A percentile compares a stretch with the other conserved stretches of the same genome.
Evolutionary conservation across 2,329 filamentous ascomycete genomes (phyloP).

Genomic region (Calonectria fujianensis): DNA sequence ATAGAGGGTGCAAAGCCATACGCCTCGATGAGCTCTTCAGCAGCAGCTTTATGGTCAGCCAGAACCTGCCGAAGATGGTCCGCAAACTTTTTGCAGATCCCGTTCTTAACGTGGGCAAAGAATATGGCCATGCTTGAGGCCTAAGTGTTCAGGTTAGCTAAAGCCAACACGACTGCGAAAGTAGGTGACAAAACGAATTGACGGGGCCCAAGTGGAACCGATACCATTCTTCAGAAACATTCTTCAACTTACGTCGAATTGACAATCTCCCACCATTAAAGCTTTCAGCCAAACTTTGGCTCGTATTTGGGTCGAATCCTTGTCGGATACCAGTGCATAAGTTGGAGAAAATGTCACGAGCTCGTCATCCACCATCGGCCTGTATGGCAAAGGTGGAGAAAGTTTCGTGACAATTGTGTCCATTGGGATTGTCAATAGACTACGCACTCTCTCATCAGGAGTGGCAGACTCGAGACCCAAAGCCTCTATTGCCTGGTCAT

Average conservation of each 20-base stretch:
- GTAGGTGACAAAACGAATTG: too few species aligned
- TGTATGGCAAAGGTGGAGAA: neutral
- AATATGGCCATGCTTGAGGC: constrained; percentile 8
- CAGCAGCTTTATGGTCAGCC: too few species aligned
- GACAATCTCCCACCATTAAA: constrained; percentile 9
- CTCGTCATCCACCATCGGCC: neutral
- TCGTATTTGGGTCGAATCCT: neutral
- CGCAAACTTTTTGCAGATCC: neutral
- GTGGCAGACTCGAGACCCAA: neutral
- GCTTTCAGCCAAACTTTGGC: neutral
- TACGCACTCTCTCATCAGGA: neutral
- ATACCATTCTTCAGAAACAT: too few species aligned
- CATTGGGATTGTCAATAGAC: neutral
- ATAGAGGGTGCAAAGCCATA: neutral
- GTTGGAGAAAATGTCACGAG: neutral
- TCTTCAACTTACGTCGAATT: constrained; percentile 1
- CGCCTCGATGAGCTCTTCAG: neutral
- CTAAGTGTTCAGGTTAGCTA: neutral
- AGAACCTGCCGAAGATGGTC: neutral
- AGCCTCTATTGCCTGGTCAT: neutral
- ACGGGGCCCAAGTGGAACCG: too few species aligned
- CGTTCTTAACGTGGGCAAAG: neutral
- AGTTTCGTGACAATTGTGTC: neutral
- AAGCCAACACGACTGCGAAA: too few species aligned
- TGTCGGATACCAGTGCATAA: neutral